Evolutionary conservation across 176 grass and related monocot genomes (phyloP).

Genomic region (Zea luxurians): DNA sequence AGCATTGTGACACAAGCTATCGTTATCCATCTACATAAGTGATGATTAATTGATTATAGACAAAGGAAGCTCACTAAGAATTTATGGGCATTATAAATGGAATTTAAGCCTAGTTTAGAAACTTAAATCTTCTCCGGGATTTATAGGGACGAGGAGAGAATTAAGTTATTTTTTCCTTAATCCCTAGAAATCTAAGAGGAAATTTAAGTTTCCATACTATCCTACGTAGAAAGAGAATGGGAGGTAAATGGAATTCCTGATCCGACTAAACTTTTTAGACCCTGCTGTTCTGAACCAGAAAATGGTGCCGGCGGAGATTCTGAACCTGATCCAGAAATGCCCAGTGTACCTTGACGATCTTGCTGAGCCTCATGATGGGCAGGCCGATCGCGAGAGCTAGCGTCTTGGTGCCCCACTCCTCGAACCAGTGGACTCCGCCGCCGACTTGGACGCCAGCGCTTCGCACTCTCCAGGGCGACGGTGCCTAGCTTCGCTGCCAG

Average conservation of each 20-base stretch:
- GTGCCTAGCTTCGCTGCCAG: constrained; percentile 66
- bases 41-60: not conserved
- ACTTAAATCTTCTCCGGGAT: not conserved
- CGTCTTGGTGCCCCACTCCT: constrained; percentile 88
- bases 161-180: no score
- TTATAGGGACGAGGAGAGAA: not conserved
- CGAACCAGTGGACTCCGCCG: constrained; percentile 65
- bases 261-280: no score
- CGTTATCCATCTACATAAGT: constrained; percentile 3
- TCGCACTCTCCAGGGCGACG: constrained; percentile 38
- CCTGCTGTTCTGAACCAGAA: no score
- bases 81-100: not conserved
- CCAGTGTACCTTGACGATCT: constrained; percentile 58
- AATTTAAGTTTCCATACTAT: no score
- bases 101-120: not conserved
- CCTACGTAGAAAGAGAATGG: no score
- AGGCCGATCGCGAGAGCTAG: constrained; percentile 68
- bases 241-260: no score
- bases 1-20: constrained; percentile 36
- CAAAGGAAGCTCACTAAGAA: not conserved
- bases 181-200: no score
- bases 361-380: constrained; percentile 61
- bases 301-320: no score
- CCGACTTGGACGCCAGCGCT: not conserved
- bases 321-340: not conserved